Evolutionary conservation across 1,139 yeast genomes (phyloP).

Genomic region (Magnusiomyces tetraspermus): DNA sequence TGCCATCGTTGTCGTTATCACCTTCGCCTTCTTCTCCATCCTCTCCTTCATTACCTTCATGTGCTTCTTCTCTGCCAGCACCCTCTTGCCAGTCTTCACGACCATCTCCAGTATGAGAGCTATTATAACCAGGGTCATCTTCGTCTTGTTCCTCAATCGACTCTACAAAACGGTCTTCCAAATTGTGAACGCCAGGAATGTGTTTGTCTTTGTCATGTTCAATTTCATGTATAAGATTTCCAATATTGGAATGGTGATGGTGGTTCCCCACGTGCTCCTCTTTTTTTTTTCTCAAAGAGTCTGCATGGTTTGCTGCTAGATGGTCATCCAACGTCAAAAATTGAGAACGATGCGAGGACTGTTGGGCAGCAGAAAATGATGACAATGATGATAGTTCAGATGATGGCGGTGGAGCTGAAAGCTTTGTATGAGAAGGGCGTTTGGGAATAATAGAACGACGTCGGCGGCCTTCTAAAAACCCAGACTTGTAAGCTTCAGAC

Average conservation of each 20-base stretch:
- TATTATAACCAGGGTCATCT: background rate
- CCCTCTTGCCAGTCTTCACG: no score
- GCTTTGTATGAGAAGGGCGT: background rate
- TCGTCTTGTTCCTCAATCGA: background rate
- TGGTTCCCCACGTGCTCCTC: background rate
- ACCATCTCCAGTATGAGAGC: background rate
- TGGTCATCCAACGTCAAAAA: background rate
- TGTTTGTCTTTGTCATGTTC: background rate
- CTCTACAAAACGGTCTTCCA: background rate
- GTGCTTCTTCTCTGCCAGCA: no score
- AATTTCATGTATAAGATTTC: background rate
- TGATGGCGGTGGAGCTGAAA: background rate
- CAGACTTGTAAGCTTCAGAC: background rate
- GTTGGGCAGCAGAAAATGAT: background rate
- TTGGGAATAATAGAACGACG: background rate
- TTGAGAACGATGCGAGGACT: background rate
- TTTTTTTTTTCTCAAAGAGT: background rate
- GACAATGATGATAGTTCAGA: no score
- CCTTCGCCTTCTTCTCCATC: slow-evolving; percentile 8
- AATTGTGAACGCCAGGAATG: background rate
- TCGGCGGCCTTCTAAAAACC: background rate
- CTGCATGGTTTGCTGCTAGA: background rate
- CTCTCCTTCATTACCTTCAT: background rate
- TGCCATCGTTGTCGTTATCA: slow-evolving; percentile 23
- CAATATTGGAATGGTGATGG: background rate